phyloP scores from a whole-genome alignment of 345 rosid genomes.

The Citrus unshiu region DNA sequence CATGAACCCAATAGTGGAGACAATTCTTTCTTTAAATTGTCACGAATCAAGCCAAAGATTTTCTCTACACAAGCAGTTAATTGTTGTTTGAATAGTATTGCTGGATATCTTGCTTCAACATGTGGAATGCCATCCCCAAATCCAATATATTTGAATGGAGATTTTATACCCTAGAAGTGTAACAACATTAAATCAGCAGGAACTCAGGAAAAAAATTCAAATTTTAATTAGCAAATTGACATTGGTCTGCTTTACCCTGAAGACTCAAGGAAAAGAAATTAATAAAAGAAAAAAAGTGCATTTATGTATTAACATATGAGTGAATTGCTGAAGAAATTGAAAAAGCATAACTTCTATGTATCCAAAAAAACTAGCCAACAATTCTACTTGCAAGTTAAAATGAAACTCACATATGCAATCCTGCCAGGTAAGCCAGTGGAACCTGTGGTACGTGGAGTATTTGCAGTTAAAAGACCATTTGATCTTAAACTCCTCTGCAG shows the following conservation, averaged over 20 bases:
- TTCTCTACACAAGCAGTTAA: constrained; percentile 97
- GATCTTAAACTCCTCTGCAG: constrained; percentile 83
- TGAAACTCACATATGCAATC: constrained; percentile 57
- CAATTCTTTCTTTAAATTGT: constrained; percentile 88
- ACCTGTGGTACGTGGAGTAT: constrained; percentile 50
- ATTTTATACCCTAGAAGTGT: constrained; percentile 62
- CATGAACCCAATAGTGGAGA: constrained; percentile 75
- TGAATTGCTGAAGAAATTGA: neutral
- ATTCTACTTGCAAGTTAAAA: constrained; percentile 1
- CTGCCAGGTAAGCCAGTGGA: constrained; percentile 62
- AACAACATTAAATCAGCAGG: constrained; percentile 20
- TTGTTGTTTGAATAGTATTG: constrained; percentile 89
- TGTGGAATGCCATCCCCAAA: constrained; percentile 72
- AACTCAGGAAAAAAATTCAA: neutral
- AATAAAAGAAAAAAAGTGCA: neutral
- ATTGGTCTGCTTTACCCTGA: neutral
- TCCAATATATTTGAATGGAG: constrained; percentile 73
- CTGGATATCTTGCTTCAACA: constrained; percentile 96
- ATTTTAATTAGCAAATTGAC: neutral
- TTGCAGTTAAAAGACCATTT: constrained; percentile 62
- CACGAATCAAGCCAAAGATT: constrained; percentile 95
- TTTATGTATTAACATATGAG: neutral
- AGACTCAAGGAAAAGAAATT: neutral
- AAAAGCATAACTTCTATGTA: neutral
- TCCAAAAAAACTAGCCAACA: neutral